Base-by-base conservation (phyloP, 2,329 filamentous ascomycete species). In the Colletotrichum sp. region DNA sequence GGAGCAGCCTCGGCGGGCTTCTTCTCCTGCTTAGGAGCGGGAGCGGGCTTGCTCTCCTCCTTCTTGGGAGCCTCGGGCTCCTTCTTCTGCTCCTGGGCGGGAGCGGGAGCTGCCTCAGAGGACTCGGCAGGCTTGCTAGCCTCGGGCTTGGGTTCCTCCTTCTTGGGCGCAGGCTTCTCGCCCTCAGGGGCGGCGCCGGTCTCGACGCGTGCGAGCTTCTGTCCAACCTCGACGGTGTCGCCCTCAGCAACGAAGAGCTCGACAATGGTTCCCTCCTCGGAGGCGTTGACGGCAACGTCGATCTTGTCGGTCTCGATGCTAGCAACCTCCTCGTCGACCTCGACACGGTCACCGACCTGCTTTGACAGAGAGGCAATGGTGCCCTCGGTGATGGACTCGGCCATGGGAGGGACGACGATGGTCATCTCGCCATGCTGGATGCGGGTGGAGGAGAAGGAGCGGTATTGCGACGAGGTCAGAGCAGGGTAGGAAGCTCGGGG, bases 221-320 rank as follows among this genome's bases (percentile, higher is more conserved):
- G 82, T 1, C 81, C 82, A 22, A 83, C 80, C 32, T 82, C 80
- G 69, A 83, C 82, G 10, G 78, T 81, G 61, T 83, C 82, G 5
- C 82, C 81, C 77, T 83, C 82, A 9, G 78, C 79, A 15, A 78
- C 82, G 70, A 83, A 81, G 27, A 81, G 78, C 76, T 83, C 81
- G 30, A 78, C 79, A 2, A 83, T 75, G 15, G 79, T 71, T 16
- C 78, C 82, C 7, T 73, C 73, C 58, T 82, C 79, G 27, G 76
- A 78, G 6, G 81, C 79, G 70, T 79, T 81, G 13, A 83, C 81
- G 3, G 81, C 77, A 28, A 83, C 78, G 55, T 83, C 82, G 8
- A 83, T 83, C 79, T 83, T 83, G 78, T 83, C 82, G 3, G 82
- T 83, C 76, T 83, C 82, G 71, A 83, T 82, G 69, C 78, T 83